Evolutionary conservation across 2,329 filamentous ascomycete species (phyloP).

Genomic region (Venturia aucupariae): DNA sequence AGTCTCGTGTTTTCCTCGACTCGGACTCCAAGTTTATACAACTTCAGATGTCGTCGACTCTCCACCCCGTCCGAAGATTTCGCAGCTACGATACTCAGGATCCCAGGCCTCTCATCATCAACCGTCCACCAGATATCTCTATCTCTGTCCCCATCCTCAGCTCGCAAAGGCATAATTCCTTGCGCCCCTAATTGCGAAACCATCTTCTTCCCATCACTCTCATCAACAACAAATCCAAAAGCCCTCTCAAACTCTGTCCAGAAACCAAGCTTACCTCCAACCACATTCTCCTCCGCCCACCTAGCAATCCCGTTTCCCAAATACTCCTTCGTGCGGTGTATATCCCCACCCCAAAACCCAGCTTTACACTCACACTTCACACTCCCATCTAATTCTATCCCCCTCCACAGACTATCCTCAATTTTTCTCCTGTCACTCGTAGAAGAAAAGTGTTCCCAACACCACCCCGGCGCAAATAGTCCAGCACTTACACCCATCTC

Average conservation of each 20-base stretch:
- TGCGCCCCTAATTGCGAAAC: not conserved
- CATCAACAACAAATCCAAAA: not conserved
- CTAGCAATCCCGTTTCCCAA: not conserved
- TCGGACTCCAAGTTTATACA: conserved; percentile 1
- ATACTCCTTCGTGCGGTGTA: not conserved
- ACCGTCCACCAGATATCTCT: not conserved
- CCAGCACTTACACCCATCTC: conserved; percentile 30
- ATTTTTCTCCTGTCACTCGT: conserved; percentile 19
- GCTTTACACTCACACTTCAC: conserved; percentile 27
- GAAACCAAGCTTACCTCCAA: not conserved
- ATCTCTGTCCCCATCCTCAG: not conserved
- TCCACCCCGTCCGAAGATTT: not conserved
- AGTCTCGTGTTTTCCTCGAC: not conserved
- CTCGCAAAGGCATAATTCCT: not conserved
- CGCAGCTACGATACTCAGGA: not conserved
- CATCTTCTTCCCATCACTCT: not conserved
- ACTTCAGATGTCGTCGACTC: not conserved
- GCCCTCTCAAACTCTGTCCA: not conserved
- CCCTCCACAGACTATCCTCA: conserved; percentile 30
- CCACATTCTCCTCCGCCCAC: not conserved
- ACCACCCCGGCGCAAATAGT: conserved; percentile 39
- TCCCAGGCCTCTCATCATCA: not conserved
- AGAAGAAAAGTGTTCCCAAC: conserved; percentile 35
- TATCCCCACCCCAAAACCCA: conserved; percentile 12
- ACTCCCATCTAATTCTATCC: conserved; percentile 20